Percentiles rank a stretch among this genome's conserved stretches.
Conservation (phyloP, 768 basidiomycete genomes). For the Kwoniella dejecticola region DNA sequence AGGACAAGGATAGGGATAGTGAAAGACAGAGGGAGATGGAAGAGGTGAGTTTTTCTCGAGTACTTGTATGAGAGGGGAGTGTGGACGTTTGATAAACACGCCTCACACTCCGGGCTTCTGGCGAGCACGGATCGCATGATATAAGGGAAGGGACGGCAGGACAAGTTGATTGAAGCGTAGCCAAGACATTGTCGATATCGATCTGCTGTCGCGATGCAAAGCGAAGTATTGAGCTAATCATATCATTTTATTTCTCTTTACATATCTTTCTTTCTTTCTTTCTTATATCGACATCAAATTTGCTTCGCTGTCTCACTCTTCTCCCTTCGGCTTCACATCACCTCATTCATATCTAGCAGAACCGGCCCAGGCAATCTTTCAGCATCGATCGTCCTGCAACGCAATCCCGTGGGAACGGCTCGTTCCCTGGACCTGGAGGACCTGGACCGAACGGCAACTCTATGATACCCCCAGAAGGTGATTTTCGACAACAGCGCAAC, state of each 20-base stretch:
- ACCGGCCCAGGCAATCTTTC: conserved; percentile 32
- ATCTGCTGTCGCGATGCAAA: conserved; percentile 1
- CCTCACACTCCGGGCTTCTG: background rate
- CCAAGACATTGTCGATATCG: no score
- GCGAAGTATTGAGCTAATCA: no score
- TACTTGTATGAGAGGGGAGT: background rate
- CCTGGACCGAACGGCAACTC: background rate
- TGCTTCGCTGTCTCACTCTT: no score
- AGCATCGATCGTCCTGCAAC: conserved; percentile 22
- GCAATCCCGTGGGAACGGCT: background rate
- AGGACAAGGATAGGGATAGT: conserved; percentile 28
- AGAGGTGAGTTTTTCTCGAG: conserved; percentile 12
- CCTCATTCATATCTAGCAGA: background rate
- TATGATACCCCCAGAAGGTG: conserved; percentile 3
- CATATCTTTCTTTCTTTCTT: no score
- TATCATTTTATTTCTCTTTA: no score
- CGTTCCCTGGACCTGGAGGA: background rate
- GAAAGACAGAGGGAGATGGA: conserved; percentile 25
- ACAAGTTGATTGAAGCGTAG: background rate
- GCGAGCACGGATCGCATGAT: no score
- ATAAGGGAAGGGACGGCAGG: no score
- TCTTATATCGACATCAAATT: no score
- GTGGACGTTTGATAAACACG: background rate
- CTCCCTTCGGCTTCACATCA: background rate
- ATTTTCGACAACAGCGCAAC: background rate